Conservation (phyloP, 345 rosid genomes). For the Lumnitzera racemosa region DNA sequence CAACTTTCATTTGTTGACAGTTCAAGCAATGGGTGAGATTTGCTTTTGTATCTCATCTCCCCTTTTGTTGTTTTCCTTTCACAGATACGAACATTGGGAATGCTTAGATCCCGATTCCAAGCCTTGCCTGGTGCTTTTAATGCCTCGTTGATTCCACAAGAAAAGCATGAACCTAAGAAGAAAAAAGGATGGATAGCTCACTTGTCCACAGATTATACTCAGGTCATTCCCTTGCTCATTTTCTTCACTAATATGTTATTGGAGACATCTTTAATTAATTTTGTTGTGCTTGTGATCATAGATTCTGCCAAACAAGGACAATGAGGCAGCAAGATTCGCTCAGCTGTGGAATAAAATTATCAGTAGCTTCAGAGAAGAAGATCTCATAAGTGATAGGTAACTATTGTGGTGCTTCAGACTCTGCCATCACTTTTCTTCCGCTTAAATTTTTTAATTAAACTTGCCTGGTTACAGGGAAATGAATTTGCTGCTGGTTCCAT, state of each 20-base stretch:
- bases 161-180: constrained; percentile 37
- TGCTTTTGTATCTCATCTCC: neutral
- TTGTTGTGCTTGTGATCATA: constrained; percentile 20
- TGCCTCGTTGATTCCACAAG: constrained; percentile 71
- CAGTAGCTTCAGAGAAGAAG: constrained; percentile 93
- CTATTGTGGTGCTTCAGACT: constrained; percentile 4
- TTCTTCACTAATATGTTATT: neutral
- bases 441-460: neutral
- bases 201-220: constrained; percentile 45
- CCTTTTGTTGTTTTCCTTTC: neutral
- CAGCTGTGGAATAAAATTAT: constrained; percentile 98
- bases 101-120: constrained; percentile 94
- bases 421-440: neutral
- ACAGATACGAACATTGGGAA: constrained; percentile 96
- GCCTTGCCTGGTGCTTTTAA: constrained; percentile 90
- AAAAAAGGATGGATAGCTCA: constrained; percentile 71
- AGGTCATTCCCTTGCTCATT: constrained; percentile 25
- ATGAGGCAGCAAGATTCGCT: constrained; percentile 91
- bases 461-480: constrained; percentile 62
- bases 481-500: constrained; percentile 96
- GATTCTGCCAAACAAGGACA: constrained; percentile 57
- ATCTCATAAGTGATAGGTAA: constrained; percentile 79
- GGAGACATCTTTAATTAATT: neutral
- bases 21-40: neutral
- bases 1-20: no score